Evolutionary conservation across 78 protist genomes (phyloP), one percentile per base, ranked within the genome.

Genomic region (Dictyostelium citrinum): DNA sequence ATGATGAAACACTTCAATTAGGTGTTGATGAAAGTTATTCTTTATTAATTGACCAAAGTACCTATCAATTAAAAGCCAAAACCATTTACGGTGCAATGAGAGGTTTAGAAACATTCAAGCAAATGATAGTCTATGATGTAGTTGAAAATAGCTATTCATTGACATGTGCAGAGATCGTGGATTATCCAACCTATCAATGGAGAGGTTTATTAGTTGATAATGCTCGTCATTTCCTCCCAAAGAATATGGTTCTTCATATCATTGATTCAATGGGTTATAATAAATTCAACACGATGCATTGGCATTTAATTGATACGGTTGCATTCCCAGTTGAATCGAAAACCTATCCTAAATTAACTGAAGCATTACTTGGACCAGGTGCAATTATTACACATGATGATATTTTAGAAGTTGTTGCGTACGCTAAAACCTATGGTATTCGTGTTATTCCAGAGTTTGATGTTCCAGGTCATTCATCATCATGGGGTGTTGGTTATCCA

Each of bases 171-270:
- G 5, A 3, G 8, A 80, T 98, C 60, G 0, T 0, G 1, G 99
- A 98, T 91, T 61, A n/a, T 24, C 99, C 99, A 33, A 90, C 98
- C 29, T 98, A 95, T 92, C 45, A 70, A 24, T 95, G 93, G 95
- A 82, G 99, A 33, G 99, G 97, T 20, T 76, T 98, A n/a, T 64
- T 98, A 83, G 11, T 98, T 51, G 99, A 98, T 88, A 97, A 96
- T n/a, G 95, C 98, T 10, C 93, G 99, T 22, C 99, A 98, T 64
- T 98, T 43, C 90, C 51, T 83, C 7, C 78, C 97, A n/a, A 43
- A 94, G 22, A 16, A 35, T 17, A n/a, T 67, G 43, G 45, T 98
- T 14, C 71, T 76, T 10, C 79, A 82, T 31, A 60, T 96, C 60
- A 71, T 98, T 51, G 97, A 97, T 43, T 5, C 97, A 10, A 35